Evolutionary conservation across 768 basidiomycete genomes (phyloP).

Genomic region (Dioszegia hungarica): DNA sequence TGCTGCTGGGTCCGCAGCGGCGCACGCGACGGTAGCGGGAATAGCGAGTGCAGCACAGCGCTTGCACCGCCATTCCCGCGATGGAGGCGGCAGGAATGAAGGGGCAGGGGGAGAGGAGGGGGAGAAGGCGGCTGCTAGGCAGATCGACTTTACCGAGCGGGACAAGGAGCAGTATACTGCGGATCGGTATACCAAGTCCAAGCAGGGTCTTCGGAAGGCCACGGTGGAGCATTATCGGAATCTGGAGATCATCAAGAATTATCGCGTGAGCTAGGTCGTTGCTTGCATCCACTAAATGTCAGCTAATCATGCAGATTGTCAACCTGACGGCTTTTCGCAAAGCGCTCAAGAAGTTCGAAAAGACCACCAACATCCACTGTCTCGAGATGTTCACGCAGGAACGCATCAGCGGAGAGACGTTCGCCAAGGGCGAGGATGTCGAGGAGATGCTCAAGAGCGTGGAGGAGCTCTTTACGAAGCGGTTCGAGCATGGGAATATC

Average conservation of each 20-base stretch:
- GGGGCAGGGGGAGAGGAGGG: neutral
- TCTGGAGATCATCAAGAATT: slow-evolving; percentile 80
- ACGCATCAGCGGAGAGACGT: slow-evolving; percentile 65
- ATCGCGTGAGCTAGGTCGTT: slow-evolving; percentile 63
- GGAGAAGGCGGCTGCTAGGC: slow-evolving; percentile 3
- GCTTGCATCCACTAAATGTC: no score
- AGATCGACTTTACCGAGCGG: neutral
- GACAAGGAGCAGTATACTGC: slow-evolving; percentile 3
- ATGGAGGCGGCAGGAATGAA: no score
- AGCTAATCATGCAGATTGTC: slow-evolving; percentile 56
- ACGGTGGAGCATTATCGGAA: slow-evolving; percentile 78
- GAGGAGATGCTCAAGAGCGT: slow-evolving; percentile 66
- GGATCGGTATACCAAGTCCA: slow-evolving; percentile 65
- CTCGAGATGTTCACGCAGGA: slow-evolving; percentile 76
- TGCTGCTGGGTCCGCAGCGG: slow-evolving; percentile 1
- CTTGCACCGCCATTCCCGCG: slow-evolving; percentile 7
- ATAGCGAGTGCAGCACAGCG: slow-evolving; percentile 10
- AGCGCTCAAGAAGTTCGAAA: slow-evolving; percentile 77
- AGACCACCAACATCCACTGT: slow-evolving; percentile 71
- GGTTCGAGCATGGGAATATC: slow-evolving; percentile 72
- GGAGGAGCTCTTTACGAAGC: slow-evolving; percentile 68
- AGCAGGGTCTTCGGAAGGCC: slow-evolving; percentile 76
- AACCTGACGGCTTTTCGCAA: slow-evolving; percentile 90
- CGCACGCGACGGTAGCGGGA: neutral
- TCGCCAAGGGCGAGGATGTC: slow-evolving; percentile 63